Evolutionary conservation across 208 protist species (phyloP).

Genomic region (Trypanosoma avium): DNA sequence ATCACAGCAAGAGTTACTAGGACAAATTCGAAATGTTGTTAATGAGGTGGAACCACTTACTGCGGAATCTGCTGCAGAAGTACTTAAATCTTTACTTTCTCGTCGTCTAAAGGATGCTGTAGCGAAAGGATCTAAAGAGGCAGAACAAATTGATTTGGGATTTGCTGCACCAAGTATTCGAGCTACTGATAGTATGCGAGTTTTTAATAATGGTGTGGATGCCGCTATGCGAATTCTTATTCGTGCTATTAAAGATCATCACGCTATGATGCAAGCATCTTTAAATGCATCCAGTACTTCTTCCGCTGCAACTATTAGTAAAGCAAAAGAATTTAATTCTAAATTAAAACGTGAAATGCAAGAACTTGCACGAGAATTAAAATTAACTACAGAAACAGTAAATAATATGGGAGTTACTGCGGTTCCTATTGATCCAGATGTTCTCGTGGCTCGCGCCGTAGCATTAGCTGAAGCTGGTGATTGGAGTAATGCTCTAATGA

Average conservation of each 20-base stretch:
- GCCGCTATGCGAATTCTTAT: slow-evolving; percentile 44
- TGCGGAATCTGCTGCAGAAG: slow-evolving; percentile 43
- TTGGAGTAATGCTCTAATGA: slow-evolving; percentile 70
- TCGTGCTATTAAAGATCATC: slow-evolving; percentile 26
- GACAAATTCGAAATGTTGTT: slow-evolving; percentile 66
- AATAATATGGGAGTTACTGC: slow-evolving; percentile 31
- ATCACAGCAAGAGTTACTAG: slow-evolving; percentile 57
- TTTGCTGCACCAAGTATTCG: slow-evolving; percentile 41
- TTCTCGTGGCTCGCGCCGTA: slow-evolving; percentile 57
- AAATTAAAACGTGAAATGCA: slow-evolving; percentile 40
- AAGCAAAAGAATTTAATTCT: slow-evolving; percentile 31
- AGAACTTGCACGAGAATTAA: slow-evolving; percentile 50
- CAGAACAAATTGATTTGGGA: slow-evolving; percentile 53
- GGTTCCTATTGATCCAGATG: slow-evolving; percentile 52
- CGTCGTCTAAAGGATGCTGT: slow-evolving; percentile 71
- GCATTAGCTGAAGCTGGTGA: slow-evolving; percentile 55
- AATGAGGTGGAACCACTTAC: slow-evolving; percentile 64
- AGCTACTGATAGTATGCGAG: slow-evolving; percentile 52
- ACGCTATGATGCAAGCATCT: slow-evolving; percentile 20
- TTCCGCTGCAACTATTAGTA: slow-evolving; percentile 3
- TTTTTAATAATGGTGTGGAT: slow-evolving; percentile 64
- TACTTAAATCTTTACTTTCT: slow-evolving; percentile 63
- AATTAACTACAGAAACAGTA: slow-evolving; percentile 42
- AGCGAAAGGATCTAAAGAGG: slow-evolving; percentile 60
- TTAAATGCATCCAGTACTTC: slow-evolving; percentile 6